Percentiles rank a stretch among this genome's conserved stretches.
Evolutionary conservation across 805 yeast genomes (phyloP).

Genomic region (Aciculoconidium aculeatum): DNA sequence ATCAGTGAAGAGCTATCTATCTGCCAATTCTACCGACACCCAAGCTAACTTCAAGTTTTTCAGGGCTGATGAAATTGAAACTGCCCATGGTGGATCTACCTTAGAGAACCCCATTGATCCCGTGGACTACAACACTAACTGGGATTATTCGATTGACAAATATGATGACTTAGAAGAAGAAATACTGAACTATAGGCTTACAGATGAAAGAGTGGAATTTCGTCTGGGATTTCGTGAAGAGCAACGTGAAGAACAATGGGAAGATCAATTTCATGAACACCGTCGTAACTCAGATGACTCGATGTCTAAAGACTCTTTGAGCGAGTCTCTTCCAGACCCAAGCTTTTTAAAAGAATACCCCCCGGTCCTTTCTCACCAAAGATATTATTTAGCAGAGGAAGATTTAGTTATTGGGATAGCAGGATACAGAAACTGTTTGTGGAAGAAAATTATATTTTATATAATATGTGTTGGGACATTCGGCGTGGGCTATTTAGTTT

Average conservation of each 20-base stretch:
- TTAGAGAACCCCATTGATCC: conserved; percentile 50
- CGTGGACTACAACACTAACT: conserved; percentile 67
- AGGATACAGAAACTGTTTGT: conserved; percentile 59
- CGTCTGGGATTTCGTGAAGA: no score
- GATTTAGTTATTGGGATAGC: conserved; percentile 94
- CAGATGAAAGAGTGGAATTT: no score
- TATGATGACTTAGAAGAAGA: no score
- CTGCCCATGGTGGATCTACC: conserved; percentile 85
- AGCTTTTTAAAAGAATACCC: conserved; percentile 14
- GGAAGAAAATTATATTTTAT: conserved; percentile 45
- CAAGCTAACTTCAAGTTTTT: conserved; percentile 66
- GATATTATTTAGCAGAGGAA: conserved; percentile 92
- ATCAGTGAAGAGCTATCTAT: conserved; percentile 30
- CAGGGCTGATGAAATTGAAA: conserved; percentile 73
- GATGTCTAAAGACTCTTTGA: no score
- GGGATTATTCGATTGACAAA: conserved; percentile 60
- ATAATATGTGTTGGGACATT: conserved; percentile 50
- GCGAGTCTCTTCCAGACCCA: no score
- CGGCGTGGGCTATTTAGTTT: conserved; percentile 67
- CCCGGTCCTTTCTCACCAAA: conserved; percentile 52
- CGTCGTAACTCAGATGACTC: conserved; percentile 7
- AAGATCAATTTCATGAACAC: no score
- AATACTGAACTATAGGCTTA: no score
- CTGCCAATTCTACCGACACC: conserved; percentile 32
- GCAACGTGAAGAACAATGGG: no score